phyloP scores from a whole-genome alignment of 805 yeast species.

The Ogataea naganishii region DNA sequence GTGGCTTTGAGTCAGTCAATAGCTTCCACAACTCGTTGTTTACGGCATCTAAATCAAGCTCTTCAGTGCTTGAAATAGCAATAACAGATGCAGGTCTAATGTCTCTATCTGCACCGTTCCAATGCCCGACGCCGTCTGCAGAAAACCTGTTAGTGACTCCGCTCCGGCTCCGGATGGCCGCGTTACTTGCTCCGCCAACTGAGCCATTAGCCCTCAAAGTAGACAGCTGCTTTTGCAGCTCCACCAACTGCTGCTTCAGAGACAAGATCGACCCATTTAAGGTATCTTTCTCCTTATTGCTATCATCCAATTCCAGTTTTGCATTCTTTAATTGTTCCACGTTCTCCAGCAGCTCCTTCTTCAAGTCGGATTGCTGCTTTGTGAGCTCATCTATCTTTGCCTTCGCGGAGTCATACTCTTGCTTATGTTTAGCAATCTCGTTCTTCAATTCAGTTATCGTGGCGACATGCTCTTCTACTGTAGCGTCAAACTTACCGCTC shows the following conservation, averaged over 20 bases:
- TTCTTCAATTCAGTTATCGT: constrained; percentile 42
- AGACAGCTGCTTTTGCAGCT: constrained; percentile 21
- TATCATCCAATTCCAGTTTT: constrained; percentile 46
- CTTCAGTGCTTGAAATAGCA: constrained; percentile 42
- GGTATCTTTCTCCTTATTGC: constrained; percentile 58
- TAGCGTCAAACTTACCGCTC: constrained; percentile 33
- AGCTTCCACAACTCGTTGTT: constrained; percentile 67
- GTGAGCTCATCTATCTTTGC: constrained; percentile 51
- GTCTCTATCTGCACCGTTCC: constrained; percentile 33
- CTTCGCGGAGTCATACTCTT: constrained; percentile 50
- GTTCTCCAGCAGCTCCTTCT: constrained; percentile 52
- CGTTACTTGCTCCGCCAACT: no score
- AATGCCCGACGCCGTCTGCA: no score
- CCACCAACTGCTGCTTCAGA: constrained; percentile 32
- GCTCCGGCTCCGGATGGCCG: constrained; percentile 9
- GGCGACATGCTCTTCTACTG: constrained; percentile 37
- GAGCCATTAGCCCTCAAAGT: no score
- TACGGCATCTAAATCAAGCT: constrained; percentile 53
- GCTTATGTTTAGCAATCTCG: constrained; percentile 46
- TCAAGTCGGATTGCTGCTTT: constrained; percentile 52
- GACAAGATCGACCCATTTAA: constrained; percentile 53
- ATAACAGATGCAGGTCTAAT: constrained; percentile 56
- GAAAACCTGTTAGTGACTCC: constrained; percentile 9
- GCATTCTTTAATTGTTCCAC: constrained; percentile 55
- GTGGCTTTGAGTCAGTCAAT: constrained; percentile 58